Percentiles rank a stretch among this genome's conserved stretches.
Evolutionary conservation across 176 grass and related monocot genomes (phyloP).

Genomic region (Phyllostachys edulis): DNA sequence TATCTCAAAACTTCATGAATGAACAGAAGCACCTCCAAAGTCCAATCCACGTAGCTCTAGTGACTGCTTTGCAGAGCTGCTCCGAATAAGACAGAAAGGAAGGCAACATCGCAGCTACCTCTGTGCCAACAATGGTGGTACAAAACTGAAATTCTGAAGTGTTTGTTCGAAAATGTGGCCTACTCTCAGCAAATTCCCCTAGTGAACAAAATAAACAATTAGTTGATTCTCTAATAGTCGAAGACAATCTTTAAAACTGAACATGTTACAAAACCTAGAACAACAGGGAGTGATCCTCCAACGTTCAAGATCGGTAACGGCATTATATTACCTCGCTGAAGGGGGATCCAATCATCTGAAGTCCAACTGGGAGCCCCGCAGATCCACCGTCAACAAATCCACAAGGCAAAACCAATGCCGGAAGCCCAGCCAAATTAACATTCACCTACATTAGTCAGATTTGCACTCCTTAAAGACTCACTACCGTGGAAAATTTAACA

Average conservation of each 20-base stretch:
- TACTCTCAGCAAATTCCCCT: constrained; percentile 65
- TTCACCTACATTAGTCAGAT: constrained; percentile 62
- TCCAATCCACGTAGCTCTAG: not conserved
- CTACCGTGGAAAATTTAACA: not conserved
- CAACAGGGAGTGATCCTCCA: not conserved
- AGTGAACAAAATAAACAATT: not conserved
- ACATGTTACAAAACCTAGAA: not conserved
- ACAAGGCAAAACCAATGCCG: constrained; percentile 86
- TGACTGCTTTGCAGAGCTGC: not conserved
- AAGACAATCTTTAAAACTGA: not conserved
- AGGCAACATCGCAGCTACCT: constrained; percentile 2
- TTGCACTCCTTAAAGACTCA: not conserved
- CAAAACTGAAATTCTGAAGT: constrained; percentile 60
- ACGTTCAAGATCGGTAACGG: not conserved
- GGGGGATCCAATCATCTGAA: constrained; percentile 82
- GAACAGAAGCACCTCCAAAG: not conserved
- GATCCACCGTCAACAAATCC: constrained; percentile 79
- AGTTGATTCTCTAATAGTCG: not conserved
- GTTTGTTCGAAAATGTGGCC: constrained; percentile 91
- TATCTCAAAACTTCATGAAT: not conserved
- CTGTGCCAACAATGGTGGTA: constrained; percentile 60
- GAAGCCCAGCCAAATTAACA: constrained; percentile 89
- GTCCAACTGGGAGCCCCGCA: constrained; percentile 73
- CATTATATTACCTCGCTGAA: constrained; percentile 69
- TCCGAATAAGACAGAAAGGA: not conserved